Conservation (phyloP, 2,329 filamentous ascomycete species). For the Grosmannia penicillata region DNA sequence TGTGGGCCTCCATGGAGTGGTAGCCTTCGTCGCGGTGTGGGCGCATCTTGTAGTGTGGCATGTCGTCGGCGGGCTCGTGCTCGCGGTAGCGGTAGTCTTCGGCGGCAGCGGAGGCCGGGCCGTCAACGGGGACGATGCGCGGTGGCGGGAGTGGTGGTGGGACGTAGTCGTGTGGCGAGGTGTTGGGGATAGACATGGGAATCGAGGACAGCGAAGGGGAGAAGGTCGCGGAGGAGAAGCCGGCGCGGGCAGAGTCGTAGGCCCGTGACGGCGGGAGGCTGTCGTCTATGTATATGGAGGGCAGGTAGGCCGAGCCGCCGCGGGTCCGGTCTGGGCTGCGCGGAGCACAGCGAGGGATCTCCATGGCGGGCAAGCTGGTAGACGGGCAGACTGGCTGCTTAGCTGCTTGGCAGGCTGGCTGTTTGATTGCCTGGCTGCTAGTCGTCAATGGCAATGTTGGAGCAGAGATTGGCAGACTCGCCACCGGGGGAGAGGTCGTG, state of each 20-base stretch:
- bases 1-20: slow-evolving; percentile 9
- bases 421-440: not conserved
- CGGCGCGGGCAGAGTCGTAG: slow-evolving; percentile 4
- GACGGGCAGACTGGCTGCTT: not conserved
- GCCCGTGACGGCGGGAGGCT: slow-evolving; percentile 4
- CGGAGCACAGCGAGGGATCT: slow-evolving; percentile 8
- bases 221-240: slow-evolving; percentile 13
- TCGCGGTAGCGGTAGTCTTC: slow-evolving; percentile 9
- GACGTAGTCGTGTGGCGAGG: slow-evolving; percentile 17
- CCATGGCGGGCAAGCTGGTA: slow-evolving; percentile 7
- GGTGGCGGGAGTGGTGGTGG: slow-evolving; percentile 23
- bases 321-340: slow-evolving; percentile 2
- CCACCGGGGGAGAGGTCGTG: not conserved
- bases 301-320: slow-evolving; percentile 6
- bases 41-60: slow-evolving; percentile 12
- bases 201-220: slow-evolving; percentile 17
- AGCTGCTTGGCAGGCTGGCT: not conserved
- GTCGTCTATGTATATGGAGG: slow-evolving; percentile 13
- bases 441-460: no score
- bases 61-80: slow-evolving; percentile 7
- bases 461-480: no score
- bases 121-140: slow-evolving; percentile 15
- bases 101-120: slow-evolving; percentile 8
- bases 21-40: slow-evolving; percentile 12
- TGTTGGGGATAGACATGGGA: slow-evolving; percentile 22